Evolutionary conservation across 352 stramenopile species (phyloP).

Genomic region (Phytophthora citrophthora): DNA sequence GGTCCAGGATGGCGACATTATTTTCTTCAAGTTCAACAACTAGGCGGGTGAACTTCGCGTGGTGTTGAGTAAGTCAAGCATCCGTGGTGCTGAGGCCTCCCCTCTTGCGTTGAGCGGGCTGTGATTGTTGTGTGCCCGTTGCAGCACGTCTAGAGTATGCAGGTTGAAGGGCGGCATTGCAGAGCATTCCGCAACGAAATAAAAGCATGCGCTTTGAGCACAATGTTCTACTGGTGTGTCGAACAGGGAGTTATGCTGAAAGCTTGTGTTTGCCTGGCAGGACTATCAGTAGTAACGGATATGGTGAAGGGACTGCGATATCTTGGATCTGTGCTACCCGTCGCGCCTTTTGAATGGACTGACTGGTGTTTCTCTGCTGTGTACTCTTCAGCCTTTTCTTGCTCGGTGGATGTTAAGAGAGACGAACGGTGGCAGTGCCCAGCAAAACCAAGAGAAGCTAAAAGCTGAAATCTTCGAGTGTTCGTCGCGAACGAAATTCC

Average conservation of each 20-base stretch:
- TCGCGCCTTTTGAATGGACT: slow-evolving; percentile 38
- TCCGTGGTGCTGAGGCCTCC: slow-evolving; percentile 1
- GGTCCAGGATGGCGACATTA: slow-evolving; percentile 89
- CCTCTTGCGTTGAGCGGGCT: slow-evolving; percentile 85
- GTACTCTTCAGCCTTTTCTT: neutral
- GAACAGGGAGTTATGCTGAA: slow-evolving; percentile 8
- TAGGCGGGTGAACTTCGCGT: slow-evolving; percentile 47
- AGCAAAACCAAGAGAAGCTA: neutral
- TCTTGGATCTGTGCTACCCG: slow-evolving; percentile 30
- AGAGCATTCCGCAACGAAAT: slow-evolving; percentile 32
- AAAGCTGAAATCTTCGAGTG: neutral
- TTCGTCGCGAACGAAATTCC: neutral
- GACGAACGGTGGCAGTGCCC: neutral
- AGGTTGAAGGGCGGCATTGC: slow-evolving; percentile 24
- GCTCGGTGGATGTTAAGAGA: neutral
- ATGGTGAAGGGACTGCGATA: slow-evolving; percentile 22
- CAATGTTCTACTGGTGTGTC: slow-evolving; percentile 18
- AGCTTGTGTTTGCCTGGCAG: slow-evolving; percentile 9
- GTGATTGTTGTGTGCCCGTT: slow-evolving; percentile 95
- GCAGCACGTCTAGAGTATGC: slow-evolving; percentile 54
- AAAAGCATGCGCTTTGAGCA: slow-evolving; percentile 41
- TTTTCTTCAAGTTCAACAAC: slow-evolving; percentile 95
- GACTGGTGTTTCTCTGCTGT: neutral
- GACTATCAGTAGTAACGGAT: slow-evolving; percentile 26
- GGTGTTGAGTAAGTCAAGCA: slow-evolving; percentile 30